Conservation (phyloP, 805 yeast genomes). For the Candida michaelii region DNA sequence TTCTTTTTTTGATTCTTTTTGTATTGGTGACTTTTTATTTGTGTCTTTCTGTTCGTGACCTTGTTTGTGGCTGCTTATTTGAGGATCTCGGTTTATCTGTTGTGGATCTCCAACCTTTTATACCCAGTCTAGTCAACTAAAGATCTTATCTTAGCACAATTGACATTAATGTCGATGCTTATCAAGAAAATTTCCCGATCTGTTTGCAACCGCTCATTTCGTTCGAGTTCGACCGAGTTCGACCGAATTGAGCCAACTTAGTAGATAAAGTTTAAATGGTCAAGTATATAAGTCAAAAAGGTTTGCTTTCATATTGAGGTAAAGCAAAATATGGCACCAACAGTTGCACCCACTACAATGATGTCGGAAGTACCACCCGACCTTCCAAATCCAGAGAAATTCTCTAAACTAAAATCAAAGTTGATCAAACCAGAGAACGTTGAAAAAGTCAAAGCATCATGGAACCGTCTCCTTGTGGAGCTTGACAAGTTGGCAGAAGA, state of each 20-base stretch:
- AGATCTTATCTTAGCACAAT: no score
- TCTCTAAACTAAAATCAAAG: slow-evolving; percentile 17
- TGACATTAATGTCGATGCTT: background rate
- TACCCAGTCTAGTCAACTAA: no score
- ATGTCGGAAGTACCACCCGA: slow-evolving; percentile 12
- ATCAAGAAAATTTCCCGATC: background rate
- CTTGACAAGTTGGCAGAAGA: slow-evolving; percentile 19
- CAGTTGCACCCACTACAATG: background rate
- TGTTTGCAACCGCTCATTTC: no score
- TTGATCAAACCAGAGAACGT: slow-evolving; percentile 25
- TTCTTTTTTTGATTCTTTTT: background rate
- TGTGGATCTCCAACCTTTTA: no score
- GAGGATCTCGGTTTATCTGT: no score
- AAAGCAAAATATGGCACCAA: slow-evolving; percentile 13
- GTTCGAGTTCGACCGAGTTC: slow-evolving; percentile 1
- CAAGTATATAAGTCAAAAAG: no score
- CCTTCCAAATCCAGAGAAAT: slow-evolving; percentile 11
- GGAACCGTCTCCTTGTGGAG: slow-evolving; percentile 26
- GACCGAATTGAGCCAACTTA: no score
- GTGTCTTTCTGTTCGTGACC: no score
- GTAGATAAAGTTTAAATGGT: no score
- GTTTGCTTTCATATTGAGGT: no score
- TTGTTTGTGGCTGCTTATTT: no score
- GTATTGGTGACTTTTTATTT: no score
- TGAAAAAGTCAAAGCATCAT: slow-evolving; percentile 24